Conservation (phyloP, 768 basidiomycete species). For the Kwoniella botswanensis region DNA sequence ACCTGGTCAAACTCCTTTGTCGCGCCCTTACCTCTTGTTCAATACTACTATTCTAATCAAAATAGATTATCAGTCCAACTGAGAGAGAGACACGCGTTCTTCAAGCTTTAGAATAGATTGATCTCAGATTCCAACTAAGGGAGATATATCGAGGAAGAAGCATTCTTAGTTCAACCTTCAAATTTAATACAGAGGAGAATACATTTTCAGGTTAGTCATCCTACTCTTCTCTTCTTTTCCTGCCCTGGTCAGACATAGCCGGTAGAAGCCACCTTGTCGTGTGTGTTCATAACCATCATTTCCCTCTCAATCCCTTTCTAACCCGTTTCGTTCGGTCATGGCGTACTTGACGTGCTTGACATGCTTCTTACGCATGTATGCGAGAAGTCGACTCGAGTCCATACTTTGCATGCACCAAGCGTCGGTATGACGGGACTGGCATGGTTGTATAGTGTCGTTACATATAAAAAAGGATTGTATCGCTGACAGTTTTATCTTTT, state of each 20-base stretch:
- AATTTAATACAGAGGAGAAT: neutral
- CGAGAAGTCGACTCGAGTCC: conserved; percentile 1
- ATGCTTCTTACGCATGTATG: conserved; percentile 5
- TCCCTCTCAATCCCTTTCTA: neutral
- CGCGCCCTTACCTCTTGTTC: neutral
- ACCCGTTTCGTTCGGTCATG: neutral
- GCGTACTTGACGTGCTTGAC: neutral
- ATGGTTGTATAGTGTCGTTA: neutral
- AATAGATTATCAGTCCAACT: neutral
- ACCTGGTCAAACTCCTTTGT: conserved; percentile 3
- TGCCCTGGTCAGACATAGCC: neutral
- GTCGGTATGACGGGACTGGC: neutral
- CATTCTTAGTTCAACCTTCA: neutral
- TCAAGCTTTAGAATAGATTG: neutral
- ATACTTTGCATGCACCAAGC: neutral
- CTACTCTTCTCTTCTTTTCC: neutral
- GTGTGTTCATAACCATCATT: neutral
- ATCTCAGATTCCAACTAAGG: neutral
- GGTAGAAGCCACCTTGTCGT: neutral
- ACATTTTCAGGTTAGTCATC: conserved; percentile 19
- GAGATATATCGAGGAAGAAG: conserved; percentile 8
- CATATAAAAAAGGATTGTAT: conserved; percentile 7
- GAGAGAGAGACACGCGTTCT: conserved; percentile 1
- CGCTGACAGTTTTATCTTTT: conserved; percentile 27
- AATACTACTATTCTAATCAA: neutral